Evolutionary conservation across 1,284 basidiomycete species (phyloP), one percentile per base, ranked within the genome.

Genomic region (Cutaneotrichosporon cyanovorans): DNA sequence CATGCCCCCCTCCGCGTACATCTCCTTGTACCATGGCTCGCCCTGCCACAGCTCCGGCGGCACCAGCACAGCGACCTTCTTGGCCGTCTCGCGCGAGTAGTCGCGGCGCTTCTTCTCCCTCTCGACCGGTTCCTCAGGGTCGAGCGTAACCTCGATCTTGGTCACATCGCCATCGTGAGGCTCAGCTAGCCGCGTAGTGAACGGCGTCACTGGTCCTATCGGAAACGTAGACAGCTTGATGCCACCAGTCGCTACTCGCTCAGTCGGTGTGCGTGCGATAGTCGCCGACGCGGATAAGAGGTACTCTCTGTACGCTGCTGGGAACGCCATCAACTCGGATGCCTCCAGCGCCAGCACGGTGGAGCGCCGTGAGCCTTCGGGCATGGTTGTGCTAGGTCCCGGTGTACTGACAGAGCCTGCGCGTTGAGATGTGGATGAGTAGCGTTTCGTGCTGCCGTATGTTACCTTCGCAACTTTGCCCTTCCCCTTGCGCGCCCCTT

Each of bases 11-110:
- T 34, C 23, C 14, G 42, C 22, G 40, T 53, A 65, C 58, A 65
- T 63, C 49, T 68, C 68, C 2, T 62, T 61, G 59, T 61, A 68
- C 64, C 65, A 72, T 4, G 59, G 62, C 43, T 72, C 68, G 2
- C 70, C 70, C 49, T 58, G 52, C 70, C 70, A 72, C 7, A 50
- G 46, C 37, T 67, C 50, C 62, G 62, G 63, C 5, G 66, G 66
- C 4, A 37, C 18, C 4, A 50, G n/a, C 14, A 48, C 40, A 2
- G 43, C 46, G 18, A 48, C 40, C 33, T 32, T 31, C 36, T 48
- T 42, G 3, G 48, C 52, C 15, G 38, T 23, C n/a, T 45, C 40
- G 14, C 40, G 34, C 12, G 23, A 34, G 8, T 35, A 34, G 3
- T 41, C 37, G 4, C 52, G 23, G 9, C 52, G 20, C n/a, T 22